Evolutionary conservation across 345 rosid species (phyloP).

Genomic region (Noccaea bulbosa): DNA sequence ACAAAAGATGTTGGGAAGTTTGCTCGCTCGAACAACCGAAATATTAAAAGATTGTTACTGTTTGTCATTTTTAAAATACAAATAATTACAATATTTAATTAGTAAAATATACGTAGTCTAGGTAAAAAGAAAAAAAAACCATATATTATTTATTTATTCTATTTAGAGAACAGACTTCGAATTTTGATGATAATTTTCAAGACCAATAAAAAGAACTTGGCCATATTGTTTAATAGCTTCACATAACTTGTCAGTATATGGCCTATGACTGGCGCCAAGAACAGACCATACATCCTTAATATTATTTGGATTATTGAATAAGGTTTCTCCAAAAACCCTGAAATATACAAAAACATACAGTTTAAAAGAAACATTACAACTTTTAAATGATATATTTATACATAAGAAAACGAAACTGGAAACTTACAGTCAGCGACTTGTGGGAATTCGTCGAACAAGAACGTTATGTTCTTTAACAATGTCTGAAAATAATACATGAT

Average conservation of each 20-base stretch:
- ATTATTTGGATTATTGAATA: constrained; percentile 47
- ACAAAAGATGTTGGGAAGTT: not conserved
- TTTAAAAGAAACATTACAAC: not conserved
- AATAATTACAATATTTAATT: not conserved
- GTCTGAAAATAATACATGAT: constrained; percentile 43
- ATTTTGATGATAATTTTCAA: constrained; percentile 48
- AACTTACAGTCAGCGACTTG: constrained; percentile 63
- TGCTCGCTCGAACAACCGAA: not conserved
- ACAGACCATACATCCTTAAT: constrained; percentile 46
- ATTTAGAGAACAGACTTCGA: constrained; percentile 48
- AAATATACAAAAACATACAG: not conserved
- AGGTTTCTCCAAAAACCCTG: constrained; percentile 78
- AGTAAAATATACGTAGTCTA: not conserved
- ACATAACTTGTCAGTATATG: constrained; percentile 58
- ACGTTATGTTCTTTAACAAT: constrained; percentile 55
- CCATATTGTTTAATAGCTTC: constrained; percentile 48
- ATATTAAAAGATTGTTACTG: not conserved
- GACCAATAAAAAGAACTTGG: constrained; percentile 44
- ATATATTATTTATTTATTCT: constrained; percentile 12
- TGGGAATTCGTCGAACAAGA: constrained; percentile 70
- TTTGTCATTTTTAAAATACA: not conserved
- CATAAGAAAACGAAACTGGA: not conserved
- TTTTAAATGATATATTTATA: not conserved
- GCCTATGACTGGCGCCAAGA: constrained; percentile 56
- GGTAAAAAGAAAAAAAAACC: not conserved